Conservation (phyloP, 2,329 filamentous ascomycete species). For the Aspergillus alliaceus region DNA sequence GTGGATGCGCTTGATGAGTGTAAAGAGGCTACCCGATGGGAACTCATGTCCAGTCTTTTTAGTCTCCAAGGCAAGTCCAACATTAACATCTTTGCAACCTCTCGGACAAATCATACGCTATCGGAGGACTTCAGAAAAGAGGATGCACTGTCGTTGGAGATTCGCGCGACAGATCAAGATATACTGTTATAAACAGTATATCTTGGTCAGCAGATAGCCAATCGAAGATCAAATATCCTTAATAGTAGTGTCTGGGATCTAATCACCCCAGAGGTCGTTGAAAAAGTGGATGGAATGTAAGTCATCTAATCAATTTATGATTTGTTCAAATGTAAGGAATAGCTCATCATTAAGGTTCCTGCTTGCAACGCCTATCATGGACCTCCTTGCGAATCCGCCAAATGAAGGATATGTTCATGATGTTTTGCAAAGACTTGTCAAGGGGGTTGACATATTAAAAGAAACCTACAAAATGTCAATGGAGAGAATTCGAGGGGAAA, state of each 20-base stretch:
- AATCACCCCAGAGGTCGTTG: no score
- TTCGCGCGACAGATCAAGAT: not conserved
- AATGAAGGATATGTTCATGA: not conserved
- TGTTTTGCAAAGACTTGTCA: not conserved
- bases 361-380: not conserved
- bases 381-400: not conserved
- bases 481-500: not conserved
- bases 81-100: constrained; percentile 29
- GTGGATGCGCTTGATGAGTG: constrained; percentile 24
- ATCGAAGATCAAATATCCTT: no score
- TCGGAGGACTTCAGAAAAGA: no score
- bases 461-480: not conserved
- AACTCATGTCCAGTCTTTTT: constrained; percentile 15
- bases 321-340: no score
- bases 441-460: not conserved
- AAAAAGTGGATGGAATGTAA: no score
- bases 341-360: no score
- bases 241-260: no score
- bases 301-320: no score
- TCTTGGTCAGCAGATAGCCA: no score
- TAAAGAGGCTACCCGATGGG: constrained; percentile 7
- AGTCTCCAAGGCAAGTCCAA: constrained; percentile 13
- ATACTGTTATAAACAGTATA: not conserved
- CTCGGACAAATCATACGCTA: constrained; percentile 27
- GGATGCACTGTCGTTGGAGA: not conserved